Base-by-base conservation (phyloP, 805 yeast species). In the Candida awuae region DNA sequence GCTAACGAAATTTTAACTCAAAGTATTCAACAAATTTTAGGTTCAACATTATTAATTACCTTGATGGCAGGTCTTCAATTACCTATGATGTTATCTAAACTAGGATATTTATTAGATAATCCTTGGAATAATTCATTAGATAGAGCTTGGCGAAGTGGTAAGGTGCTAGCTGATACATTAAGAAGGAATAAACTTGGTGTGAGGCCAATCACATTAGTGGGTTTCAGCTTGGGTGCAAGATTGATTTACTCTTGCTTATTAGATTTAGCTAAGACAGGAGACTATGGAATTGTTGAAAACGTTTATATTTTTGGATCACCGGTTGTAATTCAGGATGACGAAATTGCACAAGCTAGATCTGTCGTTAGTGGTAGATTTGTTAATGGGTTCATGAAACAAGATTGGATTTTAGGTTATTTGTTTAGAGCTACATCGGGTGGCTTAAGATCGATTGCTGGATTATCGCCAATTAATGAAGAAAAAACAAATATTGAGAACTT, bases 121-220 rank as follows among this genome's bases (percentile, higher is more conserved):
- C 98, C 98, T 1, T 92, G 98, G 98, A 90, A 82, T 54, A 97
- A 92, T 5, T 88, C 97, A 0, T 66, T 92, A 42, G 97, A 90
- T 59, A 71, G 98, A 43, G 98, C 98, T 0, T 90, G 97, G 97
- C 73, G 87, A 31, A 95, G 97, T 0, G 98, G 98, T 4, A 66
- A 77, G 40, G 77, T 92, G 32, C 61, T 92, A 37, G 97, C 98
- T 0, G 97, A 92, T 56, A 86, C 96, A 0, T 64, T 92, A 30
- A 75, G 88, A 42, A 72, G 86, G 19, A 80, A 94, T 31, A 90
- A 88, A 58, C 65, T 92, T 50, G 98, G 98, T 8, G 85, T 83
- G 14, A 66, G 98, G 31, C 98, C 98, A 1, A 75, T 87, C 1
- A 90, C 97, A 0, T 63, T 92, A 10, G 84, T 92, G 20, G 98